Evolutionary conservation across 192 early-diverging fungal species (phyloP), one percentile per base, ranked within the genome.

Genomic region (Lobosporangium transversale): DNA sequence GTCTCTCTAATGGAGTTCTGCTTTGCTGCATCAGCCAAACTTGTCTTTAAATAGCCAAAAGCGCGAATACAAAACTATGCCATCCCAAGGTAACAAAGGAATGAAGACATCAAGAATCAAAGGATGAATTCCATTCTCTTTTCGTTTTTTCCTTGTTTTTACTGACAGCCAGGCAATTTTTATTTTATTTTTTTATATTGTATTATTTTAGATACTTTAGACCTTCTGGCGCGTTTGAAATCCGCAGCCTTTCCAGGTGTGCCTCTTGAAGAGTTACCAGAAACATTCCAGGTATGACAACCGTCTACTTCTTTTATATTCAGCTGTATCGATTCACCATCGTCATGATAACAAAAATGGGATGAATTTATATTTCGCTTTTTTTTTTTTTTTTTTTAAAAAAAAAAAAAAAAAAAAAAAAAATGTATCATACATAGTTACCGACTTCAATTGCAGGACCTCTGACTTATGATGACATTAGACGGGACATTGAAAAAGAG

Each of bases 401-500:
- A n/a, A n/a, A n/a, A n/a, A n/a, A 24, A 9, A 0, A 4, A 7
- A 23, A 30, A 12, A 37, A 17, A 2, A 29, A 53, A 10, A 12
- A 0, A 32, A 20, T 7, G 20, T 12, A 40, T 32, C 30, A 24
- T 32, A 47, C 32, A 21, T 61, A 76, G 73, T 53, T 76, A 1
- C 73, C 73, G 32, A 30, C 23, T 17, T 67, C 73, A 9, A 62
- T 76, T 30, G 53, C 59, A 2, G 73, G 59, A 48, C 81, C 70
- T 12, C 32, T 66, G 47, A 75, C 81, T 18, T 74, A 50, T 30
- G 76, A 79, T 21, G 62, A 81, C 7, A 81, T 88, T n/a, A 74
- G 76, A 35, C 57, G 47, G 58, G 81, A 88, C 17, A 63, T 88
- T 47, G 87, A 88, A 52, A 63, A 73, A 3, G 82, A 79, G n/a